Evolutionary conservation across 1,284 basidiomycete genomes (phyloP).

Genomic region (Naganishia sp.): DNA sequence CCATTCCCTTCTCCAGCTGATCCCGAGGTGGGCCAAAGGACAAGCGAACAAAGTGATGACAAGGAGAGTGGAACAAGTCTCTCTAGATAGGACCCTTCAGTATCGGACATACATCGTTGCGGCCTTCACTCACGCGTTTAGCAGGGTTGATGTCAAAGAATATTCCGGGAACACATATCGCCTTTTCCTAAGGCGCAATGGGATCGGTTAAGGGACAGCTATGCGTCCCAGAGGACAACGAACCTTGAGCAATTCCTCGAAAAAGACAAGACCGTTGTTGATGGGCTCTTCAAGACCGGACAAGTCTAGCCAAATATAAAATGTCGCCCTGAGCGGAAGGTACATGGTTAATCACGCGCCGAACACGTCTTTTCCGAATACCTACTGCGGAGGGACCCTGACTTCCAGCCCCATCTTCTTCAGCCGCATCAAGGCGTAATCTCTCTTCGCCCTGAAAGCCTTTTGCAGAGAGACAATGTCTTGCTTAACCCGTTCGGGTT

Average conservation of each 20-base stretch:
- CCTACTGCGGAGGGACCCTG: slow-evolving; percentile 62
- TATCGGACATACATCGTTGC: no score
- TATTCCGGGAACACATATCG: slow-evolving; percentile 58
- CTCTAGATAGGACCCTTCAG: slow-evolving; percentile 37
- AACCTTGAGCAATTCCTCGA: slow-evolving; percentile 85
- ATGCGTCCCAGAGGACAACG: not conserved
- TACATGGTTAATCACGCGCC: not conserved
- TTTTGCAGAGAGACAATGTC: slow-evolving; percentile 81
- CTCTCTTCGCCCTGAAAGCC: slow-evolving; percentile 87
- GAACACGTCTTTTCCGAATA: not conserved
- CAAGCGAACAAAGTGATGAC: slow-evolving; percentile 81
- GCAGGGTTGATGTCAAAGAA: slow-evolving; percentile 88
- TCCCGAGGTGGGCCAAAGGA: slow-evolving; percentile 84
- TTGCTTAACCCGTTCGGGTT: slow-evolving; percentile 65
- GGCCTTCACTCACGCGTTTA: slow-evolving; percentile 54
- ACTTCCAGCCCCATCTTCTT: slow-evolving; percentile 74
- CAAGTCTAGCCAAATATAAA: slow-evolving; percentile 90
- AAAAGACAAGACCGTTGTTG: slow-evolving; percentile 89
- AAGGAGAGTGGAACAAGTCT: slow-evolving; percentile 84
- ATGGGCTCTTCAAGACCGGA: slow-evolving; percentile 73
- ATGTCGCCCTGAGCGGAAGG: slow-evolving; percentile 61
- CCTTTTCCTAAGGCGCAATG: slow-evolving; percentile 41
- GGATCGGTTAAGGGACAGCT: not conserved
- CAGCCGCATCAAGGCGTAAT: slow-evolving; percentile 82
- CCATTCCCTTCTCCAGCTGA: slow-evolving; percentile 80